Percentiles rank a stretch among this genome's conserved stretches.
Evolutionary conservation across 2,329 filamentous ascomycete genomes (phyloP).

Genomic region (Talaromyces albobiverticillius): DNA sequence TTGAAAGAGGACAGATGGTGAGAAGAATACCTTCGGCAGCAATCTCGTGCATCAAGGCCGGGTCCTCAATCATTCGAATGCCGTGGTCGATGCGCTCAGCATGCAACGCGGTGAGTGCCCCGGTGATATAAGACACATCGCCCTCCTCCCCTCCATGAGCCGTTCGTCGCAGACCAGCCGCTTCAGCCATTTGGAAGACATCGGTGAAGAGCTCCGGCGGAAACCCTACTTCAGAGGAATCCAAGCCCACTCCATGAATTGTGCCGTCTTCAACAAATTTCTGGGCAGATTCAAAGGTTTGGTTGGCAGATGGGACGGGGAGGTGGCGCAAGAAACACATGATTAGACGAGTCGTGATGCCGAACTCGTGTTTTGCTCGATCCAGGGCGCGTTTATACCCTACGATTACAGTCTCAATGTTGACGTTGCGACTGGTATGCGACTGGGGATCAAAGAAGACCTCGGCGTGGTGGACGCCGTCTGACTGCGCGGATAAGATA

Average conservation of each 20-base stretch:
- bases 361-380: constrained; percentile 40
- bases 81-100: constrained; percentile 72
- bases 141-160: constrained; percentile 75
- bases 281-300: not conserved
- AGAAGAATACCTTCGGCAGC: constrained; percentile 58
- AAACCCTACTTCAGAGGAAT: constrained; percentile 57
- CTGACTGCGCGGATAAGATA: constrained; percentile 60
- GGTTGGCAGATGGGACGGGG: not conserved
- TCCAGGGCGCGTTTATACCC: constrained; percentile 39
- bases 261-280: not conserved
- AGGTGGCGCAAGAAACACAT: not conserved
- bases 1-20: constrained; percentile 71
- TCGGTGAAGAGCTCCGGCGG: constrained; percentile 59
- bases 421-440: constrained; percentile 69
- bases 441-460: constrained; percentile 79
- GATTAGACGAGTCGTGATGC: constrained; percentile 30
- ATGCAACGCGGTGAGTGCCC: constrained; percentile 59
- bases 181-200: constrained; percentile 56
- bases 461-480: constrained; percentile 69
- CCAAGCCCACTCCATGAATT: constrained; percentile 63
- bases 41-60: constrained; percentile 56
- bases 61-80: constrained; percentile 61
- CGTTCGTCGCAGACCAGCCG: constrained; percentile 58
- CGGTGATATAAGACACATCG: constrained; percentile 61
- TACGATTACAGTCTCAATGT: constrained; percentile 53